A percentile compares a stretch with the other conserved stretches of the same genome.
Evolutionary conservation across 192 early-diverging fungal genomes (phyloP).

Genomic region (Cetraspora pellucida): DNA sequence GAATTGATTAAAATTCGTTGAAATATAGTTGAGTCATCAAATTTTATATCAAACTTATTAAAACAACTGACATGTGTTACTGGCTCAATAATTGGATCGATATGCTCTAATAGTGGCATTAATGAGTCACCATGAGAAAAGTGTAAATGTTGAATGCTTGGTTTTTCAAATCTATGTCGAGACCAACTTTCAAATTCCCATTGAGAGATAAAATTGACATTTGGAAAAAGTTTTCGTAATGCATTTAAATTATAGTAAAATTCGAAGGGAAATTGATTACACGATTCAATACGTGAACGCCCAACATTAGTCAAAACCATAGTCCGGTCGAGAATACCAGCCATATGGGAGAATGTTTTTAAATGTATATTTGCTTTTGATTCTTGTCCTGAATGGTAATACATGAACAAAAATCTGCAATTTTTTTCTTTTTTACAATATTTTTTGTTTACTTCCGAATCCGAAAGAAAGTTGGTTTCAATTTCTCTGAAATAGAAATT

Average conservation of each 20-base stretch:
- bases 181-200: neutral
- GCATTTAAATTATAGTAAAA: conserved; percentile 39
- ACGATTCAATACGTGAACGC: conserved; percentile 37
- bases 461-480: no score
- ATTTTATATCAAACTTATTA: neutral
- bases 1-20: neutral
- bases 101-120: neutral
- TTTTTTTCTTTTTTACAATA: neutral
- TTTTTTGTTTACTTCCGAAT: conserved; percentile 6
- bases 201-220: conserved; percentile 9
- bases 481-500: no score
- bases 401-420: conserved; percentile 14
- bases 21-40: neutral
- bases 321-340: conserved; percentile 38
- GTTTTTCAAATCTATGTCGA: neutral
- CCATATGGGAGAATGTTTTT: conserved; percentile 36
- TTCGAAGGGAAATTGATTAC: conserved; percentile 35
- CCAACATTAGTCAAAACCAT: conserved; percentile 44
- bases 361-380: conserved; percentile 44
- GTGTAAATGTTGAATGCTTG: neutral
- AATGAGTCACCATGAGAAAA: neutral
- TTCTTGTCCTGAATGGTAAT: conserved; percentile 34
- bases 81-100: neutral
- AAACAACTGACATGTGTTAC: neutral
- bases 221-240: neutral